Evolutionary conservation across 1,284 basidiomycete genomes (phyloP), one percentile per base, ranked within the genome.

Genomic region (Leccinum pachyderme): DNA sequence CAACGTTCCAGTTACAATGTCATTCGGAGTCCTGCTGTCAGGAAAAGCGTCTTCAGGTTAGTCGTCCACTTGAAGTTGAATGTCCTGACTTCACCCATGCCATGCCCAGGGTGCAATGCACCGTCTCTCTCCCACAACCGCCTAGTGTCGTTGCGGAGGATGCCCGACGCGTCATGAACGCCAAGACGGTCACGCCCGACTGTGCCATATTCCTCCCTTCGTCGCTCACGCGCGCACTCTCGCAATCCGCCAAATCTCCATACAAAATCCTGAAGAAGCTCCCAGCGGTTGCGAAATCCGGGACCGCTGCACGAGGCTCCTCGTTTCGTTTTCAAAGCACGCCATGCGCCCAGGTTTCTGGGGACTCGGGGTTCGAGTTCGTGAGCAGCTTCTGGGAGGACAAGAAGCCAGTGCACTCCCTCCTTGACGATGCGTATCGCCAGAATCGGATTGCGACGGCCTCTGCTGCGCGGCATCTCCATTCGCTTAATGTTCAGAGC

Each of bases 401-500:
- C 65, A 84, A 84, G 72, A 84, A 82, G 56, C 77, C 79, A 0
- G 67, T 75, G 9, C 77, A 81, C 49, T 61, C 72, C 6, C 64
- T 77, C 58, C 71, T 80, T 7, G 78, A 78, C 33, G 76, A 79
- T 58, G 82, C 82, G 0, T 81, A 81, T 61, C 69, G 82, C 25
- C 82, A 84, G 66, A 84, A 84, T 63, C 70, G 82, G 32, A 82
- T 84, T 72, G 72, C 81, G 2, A 80, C 80, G 4, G 73, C 82
- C 5, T 72, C 78, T 4, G 75, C 75, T 2, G 72, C 72, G 3
- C 73, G 82, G 1, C 82, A 84, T 61, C 66, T 82, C 27, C 74
- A 81, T 56, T 77, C 80, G 8, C 64, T 82, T 22, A 66, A 70
- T 45, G 67, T 84, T 12, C 55, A 65, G 4, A 74, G 75, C 6